Percentiles rank a stretch among this genome's conserved stretches.
These are phyloP conservation scores for Cyanidiococcus yangmingshanensis DNA, from an alignment of 23 red algal genomes.

Conservation along the genomic window DNA sequence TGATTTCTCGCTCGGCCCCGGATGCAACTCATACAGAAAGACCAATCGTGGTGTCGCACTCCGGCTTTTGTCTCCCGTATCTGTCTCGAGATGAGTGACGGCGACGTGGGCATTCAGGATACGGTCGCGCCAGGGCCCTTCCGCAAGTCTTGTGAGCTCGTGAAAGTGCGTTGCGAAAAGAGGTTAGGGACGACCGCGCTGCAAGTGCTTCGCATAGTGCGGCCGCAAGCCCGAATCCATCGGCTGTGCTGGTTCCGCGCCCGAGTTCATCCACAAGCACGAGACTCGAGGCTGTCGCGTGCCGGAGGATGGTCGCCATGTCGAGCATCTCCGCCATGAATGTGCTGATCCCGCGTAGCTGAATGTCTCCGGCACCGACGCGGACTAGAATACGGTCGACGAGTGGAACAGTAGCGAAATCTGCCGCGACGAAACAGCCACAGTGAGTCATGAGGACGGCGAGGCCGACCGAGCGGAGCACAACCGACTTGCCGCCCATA, in stretches of 20 bases:
- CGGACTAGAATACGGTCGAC: slow-evolving; percentile 82
- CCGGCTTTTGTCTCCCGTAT: slow-evolving; percentile 21
- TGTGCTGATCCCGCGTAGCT: slow-evolving; percentile 67
- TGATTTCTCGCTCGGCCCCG: slow-evolving; percentile 67
- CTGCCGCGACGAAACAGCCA: slow-evolving; percentile 72
- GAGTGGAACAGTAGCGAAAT: slow-evolving; percentile 44
- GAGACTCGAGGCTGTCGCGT: slow-evolving; percentile 52
- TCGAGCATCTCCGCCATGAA: slow-evolving; percentile 99
- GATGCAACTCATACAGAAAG: slow-evolving; percentile 81
- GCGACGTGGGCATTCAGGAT: slow-evolving; percentile 79
- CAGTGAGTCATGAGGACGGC: slow-evolving; percentile 83
- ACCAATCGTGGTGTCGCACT: slow-evolving; percentile 26
- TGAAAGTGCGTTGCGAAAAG: slow-evolving; percentile 97
- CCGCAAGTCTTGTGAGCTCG: slow-evolving; percentile 60
- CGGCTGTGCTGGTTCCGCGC: slow-evolving; percentile 71
- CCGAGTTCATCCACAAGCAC: slow-evolving; percentile 96
- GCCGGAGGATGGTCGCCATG: slow-evolving; percentile 71
- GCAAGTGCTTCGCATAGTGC: slow-evolving; percentile 67
- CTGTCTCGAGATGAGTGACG: slow-evolving; percentile 19
- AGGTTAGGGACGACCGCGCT: slow-evolving; percentile 21
- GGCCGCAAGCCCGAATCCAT: slow-evolving; percentile 87
- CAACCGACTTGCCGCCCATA: slow-evolving; percentile 90
- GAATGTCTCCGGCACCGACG: slow-evolving; percentile 83
- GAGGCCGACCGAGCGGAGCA: slow-evolving; percentile 74
- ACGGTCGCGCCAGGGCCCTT: slow-evolving; percentile 13